These are phyloP conservation scores for Eucalyptus leucophloia DNA, from an alignment of 345 rosid genomes.

Conservation along the genomic window DNA sequence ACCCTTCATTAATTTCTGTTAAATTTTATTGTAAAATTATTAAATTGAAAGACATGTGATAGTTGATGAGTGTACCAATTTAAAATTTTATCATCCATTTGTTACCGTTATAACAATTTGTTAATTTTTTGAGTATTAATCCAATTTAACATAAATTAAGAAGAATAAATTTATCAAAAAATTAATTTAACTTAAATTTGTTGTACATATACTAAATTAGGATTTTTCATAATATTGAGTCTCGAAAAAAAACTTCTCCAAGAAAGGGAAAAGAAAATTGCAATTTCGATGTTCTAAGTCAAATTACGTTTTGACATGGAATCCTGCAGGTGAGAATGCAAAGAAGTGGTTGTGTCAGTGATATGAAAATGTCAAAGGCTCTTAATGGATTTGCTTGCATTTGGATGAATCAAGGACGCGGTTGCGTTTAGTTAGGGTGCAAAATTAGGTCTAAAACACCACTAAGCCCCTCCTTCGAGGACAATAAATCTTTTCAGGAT, in stretches of 20 bases:
- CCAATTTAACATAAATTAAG: too few species aligned
- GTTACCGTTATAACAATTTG: too few species aligned
- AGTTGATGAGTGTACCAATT: fast-evolving
- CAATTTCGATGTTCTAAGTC: background rate
- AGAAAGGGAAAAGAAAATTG: background rate
- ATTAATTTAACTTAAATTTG: too few species aligned
- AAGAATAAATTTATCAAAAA: too few species aligned
- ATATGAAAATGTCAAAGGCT: background rate
- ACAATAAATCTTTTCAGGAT: fast-evolving
- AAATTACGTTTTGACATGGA: background rate
- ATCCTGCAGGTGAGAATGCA: background rate
- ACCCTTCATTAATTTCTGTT: fast-evolving
- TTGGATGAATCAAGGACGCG: background rate
- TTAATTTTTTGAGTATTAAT: too few species aligned
- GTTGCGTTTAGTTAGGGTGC: background rate
- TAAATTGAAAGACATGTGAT: fast-evolving
- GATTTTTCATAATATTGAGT: background rate
- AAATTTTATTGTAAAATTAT: too few species aligned
- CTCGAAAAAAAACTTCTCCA: too few species aligned
- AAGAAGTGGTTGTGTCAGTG: background rate
- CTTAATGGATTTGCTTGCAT: background rate
- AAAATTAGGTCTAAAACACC: background rate
- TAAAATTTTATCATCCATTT: fast-evolving
- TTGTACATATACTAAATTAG: too few species aligned
- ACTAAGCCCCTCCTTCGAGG: fast-evolving